Base-by-base conservation (phyloP, 164 flowering plant species). In the Aristolochia fimbriata region DNA sequence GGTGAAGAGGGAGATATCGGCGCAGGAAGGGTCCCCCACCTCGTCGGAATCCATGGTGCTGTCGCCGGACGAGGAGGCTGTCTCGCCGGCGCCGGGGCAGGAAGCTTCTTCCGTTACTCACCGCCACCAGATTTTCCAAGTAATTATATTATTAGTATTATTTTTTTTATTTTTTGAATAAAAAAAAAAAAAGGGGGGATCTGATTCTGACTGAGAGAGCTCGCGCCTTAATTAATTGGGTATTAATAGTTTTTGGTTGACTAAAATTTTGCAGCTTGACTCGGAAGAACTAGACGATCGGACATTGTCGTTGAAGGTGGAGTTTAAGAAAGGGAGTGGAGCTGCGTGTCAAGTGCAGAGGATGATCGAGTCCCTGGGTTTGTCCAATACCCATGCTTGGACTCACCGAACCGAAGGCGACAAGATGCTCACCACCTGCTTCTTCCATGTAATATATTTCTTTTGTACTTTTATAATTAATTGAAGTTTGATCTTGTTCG, bases 361-460 rank as follows among this genome's bases (percentile, higher is more conserved):
- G 33, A 22, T 62, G 58, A 37, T 62, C 0, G 65, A 62, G 50
- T 62, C 65, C 0, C 15, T 62, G 58, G 65, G 65, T 6, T 13
- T 22, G 16, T 12, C 21, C 8, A 25, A 43, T 15, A 51, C 65
- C 19, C 56, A 62, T 14, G 21, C 65, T 0, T 62, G 58, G 65
- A 62, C 50, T 13, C 65, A 62, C 54, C 37, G 16, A 43, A 52
- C 17, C 19, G 65, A 52, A 5, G 49, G 21, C 21, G 37, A 62
- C 21, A 27, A 16, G 58, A 62, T 62, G 65, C 21, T 53, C 65
- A 62, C 65, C 58, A 53, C 65, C 43, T 52, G 58, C 9, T 62
- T 62, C 25, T 8, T 62, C 51, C 19, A 43, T 5, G 57, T 53
- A n/a, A n/a, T n/a, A n/a, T n/a, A n/a, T n/a, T n/a, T n/a, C n/a